Conservation (phyloP, 164 flowering plant genomes). For the Annona cherimola region DNA sequence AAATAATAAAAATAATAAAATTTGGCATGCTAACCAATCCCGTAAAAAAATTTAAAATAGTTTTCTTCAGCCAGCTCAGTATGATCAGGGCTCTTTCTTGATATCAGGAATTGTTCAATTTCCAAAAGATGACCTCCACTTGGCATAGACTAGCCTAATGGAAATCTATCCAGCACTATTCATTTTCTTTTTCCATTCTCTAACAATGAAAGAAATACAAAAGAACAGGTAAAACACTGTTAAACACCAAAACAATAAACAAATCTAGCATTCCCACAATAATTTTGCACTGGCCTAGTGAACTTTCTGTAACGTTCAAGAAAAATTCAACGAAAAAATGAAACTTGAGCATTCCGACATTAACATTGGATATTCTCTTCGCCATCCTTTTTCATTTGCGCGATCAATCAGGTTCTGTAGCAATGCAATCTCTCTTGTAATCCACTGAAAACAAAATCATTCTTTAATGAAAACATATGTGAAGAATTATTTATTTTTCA, state of each 20-base stretch:
- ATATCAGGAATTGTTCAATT: no score
- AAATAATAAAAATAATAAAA: no score
- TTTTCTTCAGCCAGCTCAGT: no score
- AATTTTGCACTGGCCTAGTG: neutral
- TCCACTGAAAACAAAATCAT: conserved; percentile 44
- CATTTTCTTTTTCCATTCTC: neutral
- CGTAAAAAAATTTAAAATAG: no score
- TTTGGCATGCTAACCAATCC: no score
- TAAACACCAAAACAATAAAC: neutral
- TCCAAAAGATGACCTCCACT: neutral
- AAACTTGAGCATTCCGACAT: neutral
- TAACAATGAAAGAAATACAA: neutral
- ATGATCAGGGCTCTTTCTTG: neutral
- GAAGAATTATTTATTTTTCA: no score
- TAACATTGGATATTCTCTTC: conserved; percentile 78
- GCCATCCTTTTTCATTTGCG: conserved; percentile 93
- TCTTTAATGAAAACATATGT: no score
- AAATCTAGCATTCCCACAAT: neutral
- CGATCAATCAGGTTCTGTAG: conserved; percentile 49
- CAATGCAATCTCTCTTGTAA: conserved; percentile 40
- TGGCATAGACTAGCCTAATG: neutral
- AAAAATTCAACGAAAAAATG: conserved; percentile 1
- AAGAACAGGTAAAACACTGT: neutral
- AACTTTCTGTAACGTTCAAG: neutral
- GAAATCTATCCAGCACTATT: neutral